A percentile compares a stretch with the other conserved stretches of the same genome.
These are phyloP conservation scores for Echium plantagineum DNA, from an alignment of 257 asterid species.

Conservation along the genomic window DNA sequence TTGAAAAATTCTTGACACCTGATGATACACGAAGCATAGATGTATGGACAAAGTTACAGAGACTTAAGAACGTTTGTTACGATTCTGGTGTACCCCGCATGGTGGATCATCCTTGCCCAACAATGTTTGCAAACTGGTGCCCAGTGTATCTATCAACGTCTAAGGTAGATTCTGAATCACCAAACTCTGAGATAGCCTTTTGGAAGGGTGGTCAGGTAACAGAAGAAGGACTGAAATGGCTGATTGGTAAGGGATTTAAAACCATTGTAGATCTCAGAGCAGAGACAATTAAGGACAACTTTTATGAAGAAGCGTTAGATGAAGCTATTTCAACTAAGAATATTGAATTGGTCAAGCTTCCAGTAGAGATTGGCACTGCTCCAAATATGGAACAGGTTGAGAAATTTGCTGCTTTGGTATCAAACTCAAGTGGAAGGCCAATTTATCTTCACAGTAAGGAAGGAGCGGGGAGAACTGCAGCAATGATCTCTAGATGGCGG, in stretches of 20 bases:
- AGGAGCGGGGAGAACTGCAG: slow-evolving; percentile 84
- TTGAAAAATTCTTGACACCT: slow-evolving; percentile 64
- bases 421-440: slow-evolving; percentile 52
- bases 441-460: slow-evolving; percentile 82
- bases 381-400: slow-evolving; percentile 77
- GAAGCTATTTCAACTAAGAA: slow-evolving; percentile 45
- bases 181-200: slow-evolving; percentile 44
- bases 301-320: slow-evolving; percentile 43
- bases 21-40: slow-evolving; percentile 57
- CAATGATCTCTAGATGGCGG: slow-evolving; percentile 90
- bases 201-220: slow-evolving; percentile 97
- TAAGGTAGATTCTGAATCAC: slow-evolving; percentile 32
- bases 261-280: slow-evolving; percentile 88
- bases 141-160: slow-evolving; percentile 47
- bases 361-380: slow-evolving; percentile 71
- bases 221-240: slow-evolving; percentile 82
- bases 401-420: slow-evolving; percentile 56
- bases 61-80: slow-evolving; percentile 68
- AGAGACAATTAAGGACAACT: slow-evolving; percentile 72
- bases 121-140: slow-evolving; percentile 82
- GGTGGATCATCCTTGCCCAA: slow-evolving; percentile 60
- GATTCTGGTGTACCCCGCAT: slow-evolving; percentile 84
- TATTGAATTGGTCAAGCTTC: slow-evolving; percentile 61
- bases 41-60: slow-evolving; percentile 87
- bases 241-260: slow-evolving; percentile 64